phyloP scores from a whole-genome alignment of 768 basidiomycete species.

The Trametes maxima region DNA sequence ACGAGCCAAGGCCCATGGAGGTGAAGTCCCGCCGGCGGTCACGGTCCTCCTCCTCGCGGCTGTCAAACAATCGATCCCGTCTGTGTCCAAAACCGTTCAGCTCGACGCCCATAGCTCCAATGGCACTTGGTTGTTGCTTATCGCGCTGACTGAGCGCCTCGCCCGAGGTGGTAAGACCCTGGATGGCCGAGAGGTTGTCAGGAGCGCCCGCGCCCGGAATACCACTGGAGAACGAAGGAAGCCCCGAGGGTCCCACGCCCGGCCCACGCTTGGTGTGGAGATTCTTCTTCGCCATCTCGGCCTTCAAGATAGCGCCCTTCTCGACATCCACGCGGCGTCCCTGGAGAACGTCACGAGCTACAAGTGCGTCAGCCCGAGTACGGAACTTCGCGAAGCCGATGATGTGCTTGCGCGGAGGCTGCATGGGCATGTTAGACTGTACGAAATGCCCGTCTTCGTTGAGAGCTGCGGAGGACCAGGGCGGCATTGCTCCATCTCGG shows the following conservation, averaged over 20 bases:
- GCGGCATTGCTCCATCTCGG: slow-evolving; percentile 69
- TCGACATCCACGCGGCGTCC: slow-evolving; percentile 91
- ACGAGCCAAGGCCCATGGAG: slow-evolving; percentile 31
- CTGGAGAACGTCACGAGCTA: slow-evolving; percentile 85
- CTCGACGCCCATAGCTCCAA: slow-evolving; percentile 36
- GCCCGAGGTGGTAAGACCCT: slow-evolving; percentile 22
- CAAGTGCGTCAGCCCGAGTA: slow-evolving; percentile 82
- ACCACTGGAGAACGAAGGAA: slow-evolving; percentile 23
- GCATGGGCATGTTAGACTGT: slow-evolving; percentile 31
- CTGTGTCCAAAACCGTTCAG: slow-evolving; percentile 38
- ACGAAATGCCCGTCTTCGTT: slow-evolving; percentile 41
- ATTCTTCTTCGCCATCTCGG: slow-evolving; percentile 99
- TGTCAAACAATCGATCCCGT: slow-evolving; percentile 31
- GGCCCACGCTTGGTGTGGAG: slow-evolving; percentile 85
- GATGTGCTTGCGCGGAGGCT: slow-evolving; percentile 78
- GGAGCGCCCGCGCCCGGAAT: slow-evolving; percentile 19
- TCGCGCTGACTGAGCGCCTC: slow-evolving; percentile 25
- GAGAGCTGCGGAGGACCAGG: slow-evolving; percentile 55
- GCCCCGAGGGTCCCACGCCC: slow-evolving; percentile 55
- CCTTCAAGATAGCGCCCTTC: slow-evolving; percentile 91
- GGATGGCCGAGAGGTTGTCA: slow-evolving; percentile 19
- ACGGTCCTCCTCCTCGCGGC: slow-evolving; percentile 52
- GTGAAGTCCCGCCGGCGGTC: slow-evolving; percentile 45
- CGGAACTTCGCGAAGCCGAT: slow-evolving; percentile 98
- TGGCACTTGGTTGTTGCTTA: slow-evolving; percentile 24